Evolutionary conservation across 1,139 yeast species (phyloP), one percentile per base, ranked within the genome.

Genomic region (Magnusiomyces suaveolens): DNA sequence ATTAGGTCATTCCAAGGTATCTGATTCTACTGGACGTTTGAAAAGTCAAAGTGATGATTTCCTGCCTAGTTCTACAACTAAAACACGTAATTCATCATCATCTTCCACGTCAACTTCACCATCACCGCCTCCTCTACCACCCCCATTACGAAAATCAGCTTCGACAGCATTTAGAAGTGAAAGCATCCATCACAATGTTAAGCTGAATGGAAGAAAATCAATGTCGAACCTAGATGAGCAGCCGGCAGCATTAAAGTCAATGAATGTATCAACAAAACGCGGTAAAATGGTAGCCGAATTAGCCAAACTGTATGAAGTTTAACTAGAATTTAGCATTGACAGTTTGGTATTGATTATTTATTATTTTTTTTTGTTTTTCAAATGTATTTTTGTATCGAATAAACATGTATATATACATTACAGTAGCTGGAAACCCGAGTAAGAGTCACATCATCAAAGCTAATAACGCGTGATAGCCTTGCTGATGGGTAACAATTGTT

Each of bases 251-350:
- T 12, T 29, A 6, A 32, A 46, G n/a, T 32, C 48, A 29, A 29
- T 24, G 21, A 18, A 6, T 33, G 33, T 48, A 14, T 57, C 63
- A 1, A 62, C 64, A 2, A 59, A 63, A 20, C 56, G 68, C 2
- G 69, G 70, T 21, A 62, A 64, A 50, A 62, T 63, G 64, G 71
- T 68, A 0, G 68, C 69, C 2, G 69, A 68, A 53, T 56, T 68
- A 48, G 68, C 70, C 1, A 64, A 63, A 48, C 60, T 67, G 41
- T 68, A 67, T 52, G 71, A 68, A 29, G 39, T 46, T n/a, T 20
- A 25, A 44, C 33, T 24, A 44, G 47, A 46, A n/a, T 24, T n/a
- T 26, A 26, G 39, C 39, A 44, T 8, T 29, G 12, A 29, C 6
- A 29, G 36, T 12, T 29, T 8, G 36, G 6, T 29, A 29, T 6